Evolutionary conservation across 306 rosid species (phyloP), one percentile per base, ranked within the genome.

Genomic region (Clitoria ternatea): DNA sequence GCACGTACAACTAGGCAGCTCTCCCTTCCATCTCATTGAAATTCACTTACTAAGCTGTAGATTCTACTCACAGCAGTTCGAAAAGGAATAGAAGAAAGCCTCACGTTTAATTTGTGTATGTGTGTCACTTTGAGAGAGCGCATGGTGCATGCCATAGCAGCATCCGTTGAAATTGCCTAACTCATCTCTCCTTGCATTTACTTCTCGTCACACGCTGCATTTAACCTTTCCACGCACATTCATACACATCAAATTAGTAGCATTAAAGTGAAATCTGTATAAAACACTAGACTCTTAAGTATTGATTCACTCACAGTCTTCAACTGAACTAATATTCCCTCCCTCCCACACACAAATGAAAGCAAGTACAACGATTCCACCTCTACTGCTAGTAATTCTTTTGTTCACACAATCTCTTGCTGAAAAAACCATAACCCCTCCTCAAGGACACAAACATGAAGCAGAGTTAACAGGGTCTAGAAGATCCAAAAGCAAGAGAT

Each of bases 281-380:
- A 8, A 1, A 49, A 62, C 48, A n/a, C n/a, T n/a, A n/a, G n/a
- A n/a, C n/a, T n/a, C n/a, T n/a, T n/a, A n/a, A n/a, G n/a, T n/a
- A n/a, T n/a, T n/a, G n/a, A n/a, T n/a, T n/a, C n/a, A n/a, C n/a
- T n/a, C n/a, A n/a, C n/a, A n/a, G n/a, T n/a, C n/a, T n/a, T n/a
- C n/a, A n/a, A n/a, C n/a, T n/a, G n/a, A n/a, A n/a, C n/a, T n/a
- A n/a, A n/a, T n/a, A n/a, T n/a, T n/a, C n/a, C n/a, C n/a, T n/a
- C n/a, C n/a, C n/a, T n/a, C n/a, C n/a, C n/a, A n/a, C n/a, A n/a
- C 36, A 69, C 56, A 83, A 80, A 92, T 92, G 98, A 90, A 82
- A 75, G 64, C 80, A 72, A 80, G 61, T 57, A 10, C 15, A 35
- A 75, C 74, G 64, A 76, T 81, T 15, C 20, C 47, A 59, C 0